phyloP scores from a whole-genome alignment of 768 basidiomycete species.

The Cystobasidiopsis lactophilus region DNA sequence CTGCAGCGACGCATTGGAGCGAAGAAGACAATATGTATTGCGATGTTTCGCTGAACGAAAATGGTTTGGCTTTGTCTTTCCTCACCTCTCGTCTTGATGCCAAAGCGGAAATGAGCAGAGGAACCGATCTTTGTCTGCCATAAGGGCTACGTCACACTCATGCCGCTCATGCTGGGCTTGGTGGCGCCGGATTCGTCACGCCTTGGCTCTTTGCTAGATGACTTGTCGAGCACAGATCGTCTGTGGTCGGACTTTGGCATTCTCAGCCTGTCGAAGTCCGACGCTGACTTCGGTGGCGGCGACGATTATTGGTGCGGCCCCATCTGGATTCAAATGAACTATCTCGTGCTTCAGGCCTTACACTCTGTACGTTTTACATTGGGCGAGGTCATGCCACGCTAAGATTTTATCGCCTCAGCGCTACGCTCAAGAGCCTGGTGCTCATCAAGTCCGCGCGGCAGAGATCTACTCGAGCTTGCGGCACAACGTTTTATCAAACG shows the following conservation, averaged over 20 bases:
- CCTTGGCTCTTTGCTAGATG: constrained; percentile 55
- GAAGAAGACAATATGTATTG: constrained; percentile 81
- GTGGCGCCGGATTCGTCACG: constrained; percentile 56
- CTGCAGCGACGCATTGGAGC: constrained; percentile 73
- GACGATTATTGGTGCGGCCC: constrained; percentile 98
- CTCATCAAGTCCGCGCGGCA: constrained; percentile 48
- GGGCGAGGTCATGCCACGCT: background rate
- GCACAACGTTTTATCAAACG: constrained; percentile 63
- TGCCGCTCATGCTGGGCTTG: constrained; percentile 70
- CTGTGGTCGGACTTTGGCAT: constrained; percentile 83
- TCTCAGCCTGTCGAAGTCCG: constrained; percentile 64
- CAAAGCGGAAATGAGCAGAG: constrained; percentile 31
- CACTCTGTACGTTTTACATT: constrained; percentile 35
- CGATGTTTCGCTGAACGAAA: constrained; percentile 59
- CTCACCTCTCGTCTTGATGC: background rate
- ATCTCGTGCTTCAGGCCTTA: constrained; percentile 56
- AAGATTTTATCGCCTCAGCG: constrained; percentile 30
- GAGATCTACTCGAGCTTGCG: constrained; percentile 62
- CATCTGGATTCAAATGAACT: constrained; percentile 97
- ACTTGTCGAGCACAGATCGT: constrained; percentile 55
- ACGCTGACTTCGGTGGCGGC: constrained; percentile 70
- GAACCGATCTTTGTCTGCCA: constrained; percentile 81
- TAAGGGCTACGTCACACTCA: constrained; percentile 76
- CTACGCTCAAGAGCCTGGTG: constrained; percentile 59
- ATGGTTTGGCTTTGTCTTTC: constrained; percentile 45